Evolutionary conservation across 1,284 basidiomycete genomes (phyloP), one percentile per base, ranked within the genome.

Genomic region (Cryptococcus sp.): DNA sequence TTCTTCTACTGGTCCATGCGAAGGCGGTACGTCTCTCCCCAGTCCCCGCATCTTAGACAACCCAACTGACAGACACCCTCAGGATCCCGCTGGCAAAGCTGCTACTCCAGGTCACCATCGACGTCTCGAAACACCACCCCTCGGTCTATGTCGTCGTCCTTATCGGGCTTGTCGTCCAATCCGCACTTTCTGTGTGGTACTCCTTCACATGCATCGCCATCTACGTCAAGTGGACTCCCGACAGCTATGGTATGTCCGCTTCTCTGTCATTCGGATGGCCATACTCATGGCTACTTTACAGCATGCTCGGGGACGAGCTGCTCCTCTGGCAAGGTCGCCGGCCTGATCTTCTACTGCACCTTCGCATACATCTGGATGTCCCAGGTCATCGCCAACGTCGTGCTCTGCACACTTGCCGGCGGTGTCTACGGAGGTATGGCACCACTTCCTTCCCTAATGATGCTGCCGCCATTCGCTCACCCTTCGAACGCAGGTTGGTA

Each of bases 321-420:
- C 56, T 83, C 82, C 0, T 80, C 79, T 2, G 76, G 75, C 4
- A 85, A 81, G 46, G 82, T 85, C 23, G 80, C 82, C 0, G 89
- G 90, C 0, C 78, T 91, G 9, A 82, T 91, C 56, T 84, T 91
- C 71, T 92, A 84, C 67, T 82, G 84, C 57, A 84, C 85, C 0
- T 91, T 91, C 75, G 85, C 85, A n/a, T 91, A 85, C 78, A 80
- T 89, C 44, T 91, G 89, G 88, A 87, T 84, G 11, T 87, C 86
- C 0, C 72, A 78, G 51, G 88, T 90, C 33, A 82, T 89, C 44
- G 84, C 83, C 39, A 92, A 92, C 67, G 84, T 92, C 39, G 82
- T 87, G 1, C 80, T 92, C 21, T 84, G 86, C 20, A 91, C 89
- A 2, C 82, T 91, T 42, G 87, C 88, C 7, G 90, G 90, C 38